Percentiles rank a stretch among this genome's conserved stretches.
Conservation (phyloP, 345 rosid genomes). For the Populus ilicifolia region DNA sequence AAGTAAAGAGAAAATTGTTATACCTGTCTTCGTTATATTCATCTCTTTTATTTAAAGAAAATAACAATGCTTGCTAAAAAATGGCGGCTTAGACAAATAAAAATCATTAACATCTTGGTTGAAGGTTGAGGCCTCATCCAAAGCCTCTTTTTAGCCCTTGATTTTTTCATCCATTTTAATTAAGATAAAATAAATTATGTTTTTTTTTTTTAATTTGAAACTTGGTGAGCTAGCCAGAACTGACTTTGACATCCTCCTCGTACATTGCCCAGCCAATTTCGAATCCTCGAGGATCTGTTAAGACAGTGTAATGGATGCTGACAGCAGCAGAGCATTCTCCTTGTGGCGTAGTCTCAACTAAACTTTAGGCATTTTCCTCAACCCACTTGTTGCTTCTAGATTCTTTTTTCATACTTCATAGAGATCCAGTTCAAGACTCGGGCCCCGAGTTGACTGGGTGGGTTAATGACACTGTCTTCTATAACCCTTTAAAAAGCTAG, state of each 20-base stretch:
- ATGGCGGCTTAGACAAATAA: not conserved
- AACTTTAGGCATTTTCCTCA: not conserved
- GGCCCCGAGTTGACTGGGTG: too few relatives aligned
- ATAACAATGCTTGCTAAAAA: too few relatives aligned
- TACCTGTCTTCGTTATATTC: too few relatives aligned
- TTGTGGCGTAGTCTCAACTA: not conserved
- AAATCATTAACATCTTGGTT: not conserved
- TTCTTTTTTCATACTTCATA: not conserved
- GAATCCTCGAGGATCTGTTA: not conserved
- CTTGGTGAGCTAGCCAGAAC: conserved; percentile 3
- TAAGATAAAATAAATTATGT: not conserved
- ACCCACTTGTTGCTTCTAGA: not conserved
- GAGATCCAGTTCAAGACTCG: too few relatives aligned
- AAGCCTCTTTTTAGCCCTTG: not conserved
- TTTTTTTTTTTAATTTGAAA: too few relatives aligned
- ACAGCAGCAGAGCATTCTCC: not conserved
- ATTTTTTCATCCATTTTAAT: not conserved
- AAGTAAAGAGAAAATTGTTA: too few relatives aligned
- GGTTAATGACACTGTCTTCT: too few relatives aligned
- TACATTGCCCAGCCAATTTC: conserved; percentile 3
- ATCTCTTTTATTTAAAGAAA: too few relatives aligned
- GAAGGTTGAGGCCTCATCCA: not conserved
- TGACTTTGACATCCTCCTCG: conserved; percentile 10
- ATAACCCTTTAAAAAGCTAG: not conserved
- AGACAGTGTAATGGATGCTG: conserved; percentile 7